Evolutionary conservation across 2,329 filamentous ascomycete genomes (phyloP).

Genomic region (Aspergillus brunneoviolaceus): DNA sequence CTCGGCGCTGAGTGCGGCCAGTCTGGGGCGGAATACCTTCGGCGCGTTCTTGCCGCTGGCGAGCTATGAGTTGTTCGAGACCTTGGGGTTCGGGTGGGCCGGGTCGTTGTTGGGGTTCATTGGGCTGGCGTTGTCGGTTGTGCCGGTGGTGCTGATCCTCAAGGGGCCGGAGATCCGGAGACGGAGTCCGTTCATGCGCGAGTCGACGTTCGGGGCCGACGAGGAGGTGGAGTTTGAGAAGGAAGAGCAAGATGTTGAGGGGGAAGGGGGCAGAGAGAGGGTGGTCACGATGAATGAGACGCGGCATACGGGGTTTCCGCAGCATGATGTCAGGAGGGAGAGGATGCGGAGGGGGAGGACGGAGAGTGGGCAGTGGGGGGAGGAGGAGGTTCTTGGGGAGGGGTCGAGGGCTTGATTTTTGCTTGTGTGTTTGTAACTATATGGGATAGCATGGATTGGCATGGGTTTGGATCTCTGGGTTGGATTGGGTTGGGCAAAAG

Average conservation of each 20-base stretch:
- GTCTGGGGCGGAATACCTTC: conserved; percentile 47
- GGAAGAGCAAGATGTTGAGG: not conserved
- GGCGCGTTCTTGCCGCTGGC: conserved; percentile 49
- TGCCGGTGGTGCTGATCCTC: conserved; percentile 43
- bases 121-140: conserved; percentile 38
- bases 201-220: conserved; percentile 23
- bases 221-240: conserved; percentile 9
- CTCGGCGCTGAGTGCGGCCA: conserved; percentile 48
- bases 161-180: conserved; percentile 42
- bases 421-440: too few species aligned
- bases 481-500: too few species aligned
- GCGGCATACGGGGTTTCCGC: not conserved
- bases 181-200: conserved; percentile 32
- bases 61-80: conserved; percentile 41
- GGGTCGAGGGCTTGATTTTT: not conserved
- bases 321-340: not conserved
- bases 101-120: conserved; percentile 46
- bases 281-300: not conserved
- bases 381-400: not conserved
- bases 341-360: not conserved
- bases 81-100: conserved; percentile 46
- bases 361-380: not conserved
- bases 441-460: too few species aligned
- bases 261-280: not conserved
- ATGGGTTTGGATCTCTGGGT: too few species aligned